A percentile compares a stretch with the other conserved stretches of the same genome.
Conservation (phyloP, 2,329 filamentous ascomycete genomes). For the Stagonosporopsis vannaccii region DNA sequence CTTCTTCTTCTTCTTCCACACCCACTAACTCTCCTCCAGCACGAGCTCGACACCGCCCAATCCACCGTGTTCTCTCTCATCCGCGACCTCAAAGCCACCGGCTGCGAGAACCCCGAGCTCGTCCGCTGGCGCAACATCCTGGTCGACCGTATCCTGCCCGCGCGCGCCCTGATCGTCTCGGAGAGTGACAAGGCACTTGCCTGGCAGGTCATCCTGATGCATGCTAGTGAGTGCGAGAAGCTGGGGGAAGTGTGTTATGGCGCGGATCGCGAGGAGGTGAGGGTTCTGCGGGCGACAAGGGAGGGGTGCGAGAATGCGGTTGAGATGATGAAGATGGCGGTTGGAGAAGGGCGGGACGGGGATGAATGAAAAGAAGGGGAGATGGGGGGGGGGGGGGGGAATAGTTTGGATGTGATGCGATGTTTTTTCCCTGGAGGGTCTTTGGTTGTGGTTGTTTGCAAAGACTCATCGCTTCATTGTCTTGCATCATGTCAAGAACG, state of each 20-base stretch:
- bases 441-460: background rate
- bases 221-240: constrained; percentile 5
- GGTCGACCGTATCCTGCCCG: constrained; percentile 19
- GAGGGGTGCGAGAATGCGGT: background rate
- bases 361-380: background rate
- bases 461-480: background rate
- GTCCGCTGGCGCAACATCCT: constrained; percentile 24
- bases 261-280: constrained; percentile 8
- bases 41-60: background rate
- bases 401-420: too few relatives aligned
- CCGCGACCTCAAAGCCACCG: constrained; percentile 8
- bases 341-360: background rate
- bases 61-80: constrained; percentile 3
- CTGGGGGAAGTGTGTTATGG: constrained; percentile 12
- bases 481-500: background rate
- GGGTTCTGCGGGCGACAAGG: constrained; percentile 2
- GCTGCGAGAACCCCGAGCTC: constrained; percentile 10
- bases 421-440: background rate
- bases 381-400: background rate
- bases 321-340: background rate
- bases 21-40: background rate
- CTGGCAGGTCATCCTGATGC: constrained; percentile 1
- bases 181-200: background rate
- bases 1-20: background rate
- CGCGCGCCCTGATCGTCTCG: background rate